Conservation (phyloP, 2,329 filamentous ascomycete species). For the Beauveria rudraprayagi region DNA sequence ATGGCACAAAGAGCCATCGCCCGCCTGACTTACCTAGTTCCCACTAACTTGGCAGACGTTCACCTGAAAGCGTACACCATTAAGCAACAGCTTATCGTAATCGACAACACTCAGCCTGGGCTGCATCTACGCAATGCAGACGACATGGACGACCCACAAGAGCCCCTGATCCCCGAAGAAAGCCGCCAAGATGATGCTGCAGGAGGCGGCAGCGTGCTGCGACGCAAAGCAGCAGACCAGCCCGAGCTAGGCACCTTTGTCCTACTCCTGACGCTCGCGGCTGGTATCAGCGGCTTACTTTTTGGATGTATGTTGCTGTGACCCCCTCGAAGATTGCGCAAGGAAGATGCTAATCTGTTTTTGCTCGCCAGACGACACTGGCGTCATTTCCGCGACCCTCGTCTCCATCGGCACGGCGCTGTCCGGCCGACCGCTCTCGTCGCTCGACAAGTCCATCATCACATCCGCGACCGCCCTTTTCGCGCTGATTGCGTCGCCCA, state of each 20-base stretch:
- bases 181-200: slow-evolving; percentile 23
- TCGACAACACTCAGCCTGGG: neutral
- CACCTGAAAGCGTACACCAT: neutral
- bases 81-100: neutral
- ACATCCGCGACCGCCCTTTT: slow-evolving; percentile 62
- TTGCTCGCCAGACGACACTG: slow-evolving; percentile 49
- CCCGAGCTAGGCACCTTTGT: slow-evolving; percentile 43
- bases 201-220: slow-evolving; percentile 20
- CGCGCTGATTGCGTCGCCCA: slow-evolving; percentile 55
- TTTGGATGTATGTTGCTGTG: slow-evolving; percentile 53
- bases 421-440: slow-evolving; percentile 46
- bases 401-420: slow-evolving; percentile 56
- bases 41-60: neutral
- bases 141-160: slow-evolving; percentile 29
- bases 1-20: too few species aligned
- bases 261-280: slow-evolving; percentile 54
- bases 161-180: slow-evolving; percentile 29
- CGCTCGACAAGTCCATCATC: slow-evolving; percentile 61
- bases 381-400: slow-evolving; percentile 60
- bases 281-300: slow-evolving; percentile 58
- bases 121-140: neutral
- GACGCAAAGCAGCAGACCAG: slow-evolving; percentile 20
- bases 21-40: neutral
- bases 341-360: neutral
- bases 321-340: neutral